Conservation (phyloP, 2,329 filamentous ascomycete genomes). For the Geoglossum cookeanum region DNA sequence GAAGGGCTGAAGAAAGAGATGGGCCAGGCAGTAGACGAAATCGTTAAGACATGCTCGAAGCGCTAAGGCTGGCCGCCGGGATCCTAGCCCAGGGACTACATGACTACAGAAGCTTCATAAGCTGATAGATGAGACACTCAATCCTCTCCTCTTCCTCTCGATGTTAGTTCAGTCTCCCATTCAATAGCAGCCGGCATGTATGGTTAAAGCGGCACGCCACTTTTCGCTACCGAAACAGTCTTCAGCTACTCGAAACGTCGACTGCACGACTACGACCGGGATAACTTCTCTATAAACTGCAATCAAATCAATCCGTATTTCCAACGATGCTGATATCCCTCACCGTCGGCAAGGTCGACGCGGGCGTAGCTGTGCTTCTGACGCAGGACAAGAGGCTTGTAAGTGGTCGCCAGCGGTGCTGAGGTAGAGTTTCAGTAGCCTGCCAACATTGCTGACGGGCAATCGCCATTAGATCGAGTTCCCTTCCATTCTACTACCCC, state of each 20-base stretch:
- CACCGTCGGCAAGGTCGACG: constrained; percentile 97
- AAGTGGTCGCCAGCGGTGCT: constrained; percentile 21
- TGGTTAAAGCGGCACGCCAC: background rate
- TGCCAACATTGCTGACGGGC: background rate
- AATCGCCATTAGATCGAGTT: constrained; percentile 64
- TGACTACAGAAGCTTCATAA: no score
- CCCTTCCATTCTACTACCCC: constrained; percentile 86
- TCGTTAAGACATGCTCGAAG: background rate
- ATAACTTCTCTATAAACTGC: background rate
- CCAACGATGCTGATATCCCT: constrained; percentile 78
- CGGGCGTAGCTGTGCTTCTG: constrained; percentile 87
- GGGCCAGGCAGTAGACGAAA: background rate
- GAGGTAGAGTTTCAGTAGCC: constrained; percentile 6
- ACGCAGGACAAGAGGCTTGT: constrained; percentile 95
- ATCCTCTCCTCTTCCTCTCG: no score
- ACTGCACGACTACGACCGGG: background rate
- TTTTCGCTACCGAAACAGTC: background rate
- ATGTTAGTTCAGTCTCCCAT: no score
- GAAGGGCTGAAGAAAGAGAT: background rate
- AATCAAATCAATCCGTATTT: background rate
- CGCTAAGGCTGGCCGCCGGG: background rate
- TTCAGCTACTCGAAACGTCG: background rate
- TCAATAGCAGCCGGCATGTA: background rate
- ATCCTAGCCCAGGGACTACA: no score
- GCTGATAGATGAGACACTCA: no score